Evolutionary conservation across 805 yeast species (phyloP).

Genomic region (Jamesozyma piceae): DNA sequence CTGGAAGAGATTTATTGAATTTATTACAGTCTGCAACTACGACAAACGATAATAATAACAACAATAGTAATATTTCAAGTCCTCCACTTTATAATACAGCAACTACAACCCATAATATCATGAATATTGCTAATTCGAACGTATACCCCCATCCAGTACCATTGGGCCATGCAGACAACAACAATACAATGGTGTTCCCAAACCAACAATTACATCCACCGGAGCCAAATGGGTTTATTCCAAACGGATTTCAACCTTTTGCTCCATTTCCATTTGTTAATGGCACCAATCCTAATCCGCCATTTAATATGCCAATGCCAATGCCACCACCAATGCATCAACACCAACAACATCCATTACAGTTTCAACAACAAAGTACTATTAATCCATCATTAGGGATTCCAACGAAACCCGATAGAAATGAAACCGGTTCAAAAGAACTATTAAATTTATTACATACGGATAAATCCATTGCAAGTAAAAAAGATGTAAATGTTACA

Average conservation of each 20-base stretch:
- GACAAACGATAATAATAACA: slow-evolving; percentile 2
- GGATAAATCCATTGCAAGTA: not conserved
- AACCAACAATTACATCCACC: slow-evolving; percentile 7
- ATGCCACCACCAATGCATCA: slow-evolving; percentile 8
- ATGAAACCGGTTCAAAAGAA: slow-evolving; percentile 9
- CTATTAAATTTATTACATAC: slow-evolving; percentile 33
- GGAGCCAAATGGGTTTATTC: slow-evolving; percentile 6
- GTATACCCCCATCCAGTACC: not conserved
- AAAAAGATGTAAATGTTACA: slow-evolving; percentile 6
- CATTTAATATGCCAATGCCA: slow-evolving; percentile 6
- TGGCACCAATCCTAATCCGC: slow-evolving; percentile 13
- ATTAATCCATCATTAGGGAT: too few species aligned
- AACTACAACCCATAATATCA: not conserved
- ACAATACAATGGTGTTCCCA: slow-evolving; percentile 1
- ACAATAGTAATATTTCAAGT: not conserved
- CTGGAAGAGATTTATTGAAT: slow-evolving; percentile 68
- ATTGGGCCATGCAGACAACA: not conserved
- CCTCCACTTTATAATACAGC: not conserved
- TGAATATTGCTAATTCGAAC: not conserved
- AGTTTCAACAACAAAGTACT: slow-evolving; percentile 6
- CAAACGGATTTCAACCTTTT: slow-evolving; percentile 23
- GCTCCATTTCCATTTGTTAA: slow-evolving; percentile 28
- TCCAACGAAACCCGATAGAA: too few species aligned
- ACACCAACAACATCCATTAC: slow-evolving; percentile 5
- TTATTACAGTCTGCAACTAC: slow-evolving; percentile 43